Evolutionary conservation across 2,329 filamentous ascomycete species (phyloP), one percentile per base, ranked within the genome.

Genomic region (Aspergillus floridensis): DNA sequence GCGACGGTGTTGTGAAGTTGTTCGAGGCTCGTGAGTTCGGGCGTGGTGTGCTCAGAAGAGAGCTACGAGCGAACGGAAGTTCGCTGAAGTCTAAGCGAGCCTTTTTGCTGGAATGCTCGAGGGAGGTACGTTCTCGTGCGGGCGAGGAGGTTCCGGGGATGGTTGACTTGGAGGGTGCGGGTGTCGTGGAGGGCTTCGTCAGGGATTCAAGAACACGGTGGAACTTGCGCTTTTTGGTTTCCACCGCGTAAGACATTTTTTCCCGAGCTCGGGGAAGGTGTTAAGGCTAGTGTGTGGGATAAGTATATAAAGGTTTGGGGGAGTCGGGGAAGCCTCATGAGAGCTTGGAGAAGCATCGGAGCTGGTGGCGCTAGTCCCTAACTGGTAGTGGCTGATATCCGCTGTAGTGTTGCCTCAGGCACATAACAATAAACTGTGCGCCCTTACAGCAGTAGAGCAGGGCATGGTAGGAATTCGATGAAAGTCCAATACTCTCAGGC

Each of bases 201-300:
- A 80, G 68, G 2, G 78, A 79, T 50, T 80, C 78, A 0, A 80
- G 67, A 8, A 79, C 74, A 44, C 78, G 76, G 56, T 80, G 77
- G 38, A 80, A 81, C 58, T 80, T 80, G 59, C 77, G 74, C 62
- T 80, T 79, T 66, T 80, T 79, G 6, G 77, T 76, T 57, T 78
- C 76, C 32, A 80, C 65, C 6, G 77, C 74, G 66, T 80, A 80
- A 11, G 75, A 78, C 76, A 78, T 78, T 35, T 65, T 65, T 70
- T 44, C 38, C 26, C 52, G 32, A 19, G 50, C 16, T 12, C 19
- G 26, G 10, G 19, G 52, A 19, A 21, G 38, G 53, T 5, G 44
- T 22, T 24, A 31, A 29, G 10, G 26, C 16, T 12, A 2, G 32
- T 32, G 19, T 14, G 52, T 14, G 26, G 53, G 16, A 44, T 44